phyloP scores from a whole-genome alignment of 2,329 filamentous ascomycete species.

The Curvularia lunata region DNA sequence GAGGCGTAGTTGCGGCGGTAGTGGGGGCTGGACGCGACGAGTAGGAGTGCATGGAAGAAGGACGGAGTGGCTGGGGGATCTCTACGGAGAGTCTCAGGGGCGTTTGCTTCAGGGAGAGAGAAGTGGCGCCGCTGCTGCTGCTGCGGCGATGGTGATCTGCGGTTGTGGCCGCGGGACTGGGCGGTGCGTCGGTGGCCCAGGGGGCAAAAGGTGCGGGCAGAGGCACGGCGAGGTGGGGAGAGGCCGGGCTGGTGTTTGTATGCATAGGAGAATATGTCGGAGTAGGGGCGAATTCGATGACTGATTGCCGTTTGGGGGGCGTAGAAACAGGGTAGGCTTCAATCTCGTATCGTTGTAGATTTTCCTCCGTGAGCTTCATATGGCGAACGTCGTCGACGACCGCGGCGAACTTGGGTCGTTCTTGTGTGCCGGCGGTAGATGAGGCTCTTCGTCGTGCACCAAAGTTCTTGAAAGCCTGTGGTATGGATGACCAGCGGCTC shows the following conservation, averaged over 20 bases:
- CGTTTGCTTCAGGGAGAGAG: slow-evolving; percentile 17
- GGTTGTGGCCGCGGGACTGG: slow-evolving; percentile 28
- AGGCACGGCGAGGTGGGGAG: slow-evolving; percentile 14
- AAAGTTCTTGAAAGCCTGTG: slow-evolving; percentile 30
- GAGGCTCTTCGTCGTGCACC: slow-evolving; percentile 24
- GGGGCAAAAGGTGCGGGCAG: slow-evolving; percentile 34
- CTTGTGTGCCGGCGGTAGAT: slow-evolving; percentile 22
- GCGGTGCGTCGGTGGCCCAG: slow-evolving; percentile 26
- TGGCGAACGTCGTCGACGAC: slow-evolving; percentile 20
- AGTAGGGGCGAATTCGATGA: slow-evolving; percentile 27
- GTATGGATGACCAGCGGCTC: slow-evolving; percentile 36
- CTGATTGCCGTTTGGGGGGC: slow-evolving; percentile 19
- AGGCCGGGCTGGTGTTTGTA: slow-evolving; percentile 5
- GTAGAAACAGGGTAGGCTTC: slow-evolving; percentile 11
- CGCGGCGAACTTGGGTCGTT: slow-evolving; percentile 14
- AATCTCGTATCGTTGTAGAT: slow-evolving; percentile 17
- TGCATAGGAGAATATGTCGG: slow-evolving; percentile 32
- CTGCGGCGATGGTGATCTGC: slow-evolving; percentile 14
- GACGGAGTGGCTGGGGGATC: slow-evolving; percentile 21
- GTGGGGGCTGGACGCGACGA: slow-evolving; percentile 8
- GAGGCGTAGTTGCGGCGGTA: not conserved
- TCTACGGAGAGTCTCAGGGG: slow-evolving; percentile 16
- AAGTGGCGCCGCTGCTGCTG: slow-evolving; percentile 20
- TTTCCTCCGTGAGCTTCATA: slow-evolving; percentile 26
- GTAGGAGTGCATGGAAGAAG: slow-evolving; percentile 18